These are phyloP conservation scores for Hygrocybe punicea DNA, from an alignment of 768 basidiomycete genomes.

Conservation along the genomic window DNA sequence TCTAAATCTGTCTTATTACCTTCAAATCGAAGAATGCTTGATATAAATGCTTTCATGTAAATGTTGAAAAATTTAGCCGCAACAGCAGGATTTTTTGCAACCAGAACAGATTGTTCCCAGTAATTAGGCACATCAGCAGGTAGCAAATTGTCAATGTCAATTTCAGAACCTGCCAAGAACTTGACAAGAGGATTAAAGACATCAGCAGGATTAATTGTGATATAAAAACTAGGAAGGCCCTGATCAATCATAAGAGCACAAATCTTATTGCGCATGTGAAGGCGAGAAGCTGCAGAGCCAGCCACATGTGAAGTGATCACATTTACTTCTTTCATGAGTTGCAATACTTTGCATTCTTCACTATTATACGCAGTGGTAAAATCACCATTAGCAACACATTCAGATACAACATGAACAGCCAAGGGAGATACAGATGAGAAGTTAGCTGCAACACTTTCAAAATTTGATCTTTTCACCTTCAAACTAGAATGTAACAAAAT, in stretches of 20 bases:
- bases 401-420: slow-evolving; percentile 21
- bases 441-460: slow-evolving; percentile 22
- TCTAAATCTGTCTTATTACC: slow-evolving; percentile 4
- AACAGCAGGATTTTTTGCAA: slow-evolving; percentile 41
- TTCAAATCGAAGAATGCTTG: slow-evolving; percentile 24
- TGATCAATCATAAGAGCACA: slow-evolving; percentile 28
- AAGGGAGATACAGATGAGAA: slow-evolving; percentile 25
- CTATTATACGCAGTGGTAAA: slow-evolving; percentile 9
- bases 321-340: slow-evolving; percentile 22
- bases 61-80: slow-evolving; percentile 44
- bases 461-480: slow-evolving; percentile 24
- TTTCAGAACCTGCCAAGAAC: slow-evolving; percentile 35
- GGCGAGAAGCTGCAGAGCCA: slow-evolving; percentile 29
- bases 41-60: slow-evolving; percentile 37
- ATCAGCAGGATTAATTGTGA: slow-evolving; percentile 47
- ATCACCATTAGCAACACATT: slow-evolving; percentile 21
- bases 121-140: slow-evolving; percentile 27
- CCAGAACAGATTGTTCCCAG: slow-evolving; percentile 29
- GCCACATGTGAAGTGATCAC: slow-evolving; percentile 20
- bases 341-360: slow-evolving; percentile 30
- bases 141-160: slow-evolving; percentile 33
- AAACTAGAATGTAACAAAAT: slow-evolving; percentile 33
- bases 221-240: slow-evolving; percentile 41
- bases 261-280: slow-evolving; percentile 39
- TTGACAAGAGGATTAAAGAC: slow-evolving; percentile 41